Conservation (phyloP, 495 filamentous ascomycete species). For the Trichoderma parareesei region DNA sequence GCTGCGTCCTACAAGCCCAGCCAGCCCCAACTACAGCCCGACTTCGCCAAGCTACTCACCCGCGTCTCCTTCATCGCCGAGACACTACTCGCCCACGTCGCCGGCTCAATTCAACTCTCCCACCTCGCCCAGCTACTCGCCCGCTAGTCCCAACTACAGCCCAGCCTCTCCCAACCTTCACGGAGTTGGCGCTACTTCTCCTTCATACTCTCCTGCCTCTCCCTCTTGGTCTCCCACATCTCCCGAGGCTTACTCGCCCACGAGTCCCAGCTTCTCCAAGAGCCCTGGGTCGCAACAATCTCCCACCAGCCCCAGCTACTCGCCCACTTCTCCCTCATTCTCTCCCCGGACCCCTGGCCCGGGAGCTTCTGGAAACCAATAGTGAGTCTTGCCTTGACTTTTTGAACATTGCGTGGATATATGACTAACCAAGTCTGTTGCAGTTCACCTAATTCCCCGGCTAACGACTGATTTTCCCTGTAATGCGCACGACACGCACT, state of each 20-base stretch:
- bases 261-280: constrained; percentile 60
- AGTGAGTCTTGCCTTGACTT: constrained; percentile 22
- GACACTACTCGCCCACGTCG: constrained; percentile 57
- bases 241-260: constrained; percentile 67
- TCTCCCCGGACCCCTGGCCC: constrained; percentile 35
- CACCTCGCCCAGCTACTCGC: constrained; percentile 62
- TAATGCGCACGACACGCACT: background rate
- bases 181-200: constrained; percentile 44
- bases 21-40: constrained; percentile 67
- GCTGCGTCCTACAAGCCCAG: constrained; percentile 51
- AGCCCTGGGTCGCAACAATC: constrained; percentile 46
- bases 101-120: constrained; percentile 46
- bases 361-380: constrained; percentile 26
- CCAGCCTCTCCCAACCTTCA: constrained; percentile 59
- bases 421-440: constrained; percentile 1
- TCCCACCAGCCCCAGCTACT: constrained; percentile 47
- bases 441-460: constrained; percentile 16
- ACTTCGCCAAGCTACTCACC: constrained; percentile 80
- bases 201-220: constrained; percentile 63
- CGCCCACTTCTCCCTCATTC: constrained; percentile 41
- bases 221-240: constrained; percentile 63
- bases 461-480: constrained; percentile 11
- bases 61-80: constrained; percentile 51
- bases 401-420: background rate
- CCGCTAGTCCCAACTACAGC: constrained; percentile 50